These are phyloP conservation scores for Delitschia confertaspora DNA, from an alignment of 495 filamentous ascomycete species.

Conservation along the genomic window DNA sequence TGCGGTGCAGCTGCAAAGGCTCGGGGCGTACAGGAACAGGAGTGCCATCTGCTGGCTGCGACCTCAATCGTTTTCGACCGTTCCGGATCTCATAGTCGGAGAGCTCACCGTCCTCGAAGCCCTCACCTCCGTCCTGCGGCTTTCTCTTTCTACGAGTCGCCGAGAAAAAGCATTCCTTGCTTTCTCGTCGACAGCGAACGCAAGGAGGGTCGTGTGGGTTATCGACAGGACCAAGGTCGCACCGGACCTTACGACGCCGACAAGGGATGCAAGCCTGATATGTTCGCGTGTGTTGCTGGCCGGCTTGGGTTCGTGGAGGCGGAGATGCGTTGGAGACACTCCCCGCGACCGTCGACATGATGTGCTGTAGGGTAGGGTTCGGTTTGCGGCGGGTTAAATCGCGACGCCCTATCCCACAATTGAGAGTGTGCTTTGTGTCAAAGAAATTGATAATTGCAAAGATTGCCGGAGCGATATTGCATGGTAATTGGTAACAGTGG, in stretches of 20 bases:
- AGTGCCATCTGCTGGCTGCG: slow-evolving; percentile 12
- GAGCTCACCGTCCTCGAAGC: slow-evolving; percentile 28
- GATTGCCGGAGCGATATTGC: too few species aligned
- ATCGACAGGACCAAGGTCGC: slow-evolving; percentile 89
- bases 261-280: slow-evolving; percentile 67
- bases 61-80: slow-evolving; percentile 33
- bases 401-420: too few species aligned
- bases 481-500: too few species aligned
- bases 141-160: slow-evolving; percentile 91
- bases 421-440: too few species aligned
- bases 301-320: slow-evolving; percentile 5
- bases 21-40: slow-evolving; percentile 9
- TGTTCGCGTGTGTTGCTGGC: slow-evolving; percentile 20
- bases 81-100: slow-evolving; percentile 34
- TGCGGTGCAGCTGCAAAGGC: slow-evolving; percentile 9
- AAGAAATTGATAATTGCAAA: too few species aligned
- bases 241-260: slow-evolving; percentile 83
- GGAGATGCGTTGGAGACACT: slow-evolving; percentile 18
- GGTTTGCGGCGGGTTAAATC: slow-evolving; percentile 26
- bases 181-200: slow-evolving; percentile 82
- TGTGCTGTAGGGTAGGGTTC: slow-evolving; percentile 9
- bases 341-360: slow-evolving; percentile 22
- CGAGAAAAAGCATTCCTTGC: slow-evolving; percentile 94
- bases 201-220: slow-evolving; percentile 90
- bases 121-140: slow-evolving; percentile 50